Base-by-base conservation (phyloP, 768 basidiomycete genomes). In the Rhizopogon vinicolor region DNA sequence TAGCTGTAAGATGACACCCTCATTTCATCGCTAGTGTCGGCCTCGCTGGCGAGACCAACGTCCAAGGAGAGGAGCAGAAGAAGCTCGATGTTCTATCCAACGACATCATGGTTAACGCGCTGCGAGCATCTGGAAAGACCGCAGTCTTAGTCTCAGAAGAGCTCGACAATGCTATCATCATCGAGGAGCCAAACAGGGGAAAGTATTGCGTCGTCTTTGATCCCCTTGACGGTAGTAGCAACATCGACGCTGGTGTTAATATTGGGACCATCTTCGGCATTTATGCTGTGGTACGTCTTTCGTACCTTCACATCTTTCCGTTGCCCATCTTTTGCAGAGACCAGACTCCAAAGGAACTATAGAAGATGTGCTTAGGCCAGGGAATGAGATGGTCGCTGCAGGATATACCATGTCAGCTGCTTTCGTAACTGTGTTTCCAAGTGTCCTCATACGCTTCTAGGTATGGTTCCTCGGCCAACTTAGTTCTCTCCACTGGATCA, bases 51-150 rank as follows among this genome's bases (percentile, higher is more conserved):
- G 93, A 95, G 67, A 91, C 91, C 28, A 99, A 99, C 68, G 88
- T 95, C 7, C 93, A 95, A 73, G 97, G 97, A 19, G 97, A 98
- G 71, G 97, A 98, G 67, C 97, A 99, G 80, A 99, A 99, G 81
- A 99, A 99, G 75, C 81, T 99, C 52, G 95, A 97, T 66, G 87
- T 97, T n/a, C 78, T 97, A 33, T 90, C 93, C 13, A 98, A 99
- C 70, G 95, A 99, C 70, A 99, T 99, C 80, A 98, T 99, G 97
- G 83, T 98, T 64, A 98, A 98, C 66, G 88, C 95, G 45, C 83
- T 99, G 35, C 84, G 92, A 41, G 95, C 95, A 3, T 95, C 91
- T n/a, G 93, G 97, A 52, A 97, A 94, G 81, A 91, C 87, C 7
- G 89, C 93, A 13, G 97, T 99, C 13, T 88, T 99, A 62, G 93